Base-by-base conservation (phyloP, 306 rosid species). In the Ormosia emarginata region DNA sequence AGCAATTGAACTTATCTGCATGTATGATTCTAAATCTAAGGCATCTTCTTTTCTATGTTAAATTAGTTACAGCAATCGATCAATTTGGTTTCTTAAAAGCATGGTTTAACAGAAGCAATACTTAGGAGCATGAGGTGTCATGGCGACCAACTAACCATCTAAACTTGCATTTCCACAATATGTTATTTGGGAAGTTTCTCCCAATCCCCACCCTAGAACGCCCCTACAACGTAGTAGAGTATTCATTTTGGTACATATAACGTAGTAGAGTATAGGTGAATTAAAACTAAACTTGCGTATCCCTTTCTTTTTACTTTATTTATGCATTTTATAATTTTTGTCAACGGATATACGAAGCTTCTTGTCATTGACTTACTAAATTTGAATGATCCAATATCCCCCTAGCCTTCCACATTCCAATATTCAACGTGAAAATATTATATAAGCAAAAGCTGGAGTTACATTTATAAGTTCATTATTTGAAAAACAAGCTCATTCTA, bases 351-450 rank as follows among this genome's bases (percentile, higher is more conserved):
- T 8, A 52, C 39, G 76, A 83, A 55, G 52, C 56, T 68, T 81
- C 80, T 37, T 73, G 24, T 6, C 72, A 67, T 87, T 67, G 86
- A 82, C 83, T 34, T 30, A 46, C 56, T 29, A 78, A 53, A 0
- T 30, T 86, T 74, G 46, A 79, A 40, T 47, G 47, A 71, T 55
- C 53, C 47, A 17, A 55, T 34, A 18, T 34, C 9, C 8, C 17
- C 49, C 62, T 69, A 11, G 9, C 40, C 56, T 66, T 84, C 24
- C 15, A 61, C 52, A 59, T 67, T 80, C 74, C 63, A 58, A 67
- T 56, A 30, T 17, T 56, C 68, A 43, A 39, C 24, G 29, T 44
- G 37, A 65, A 74, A 65, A 67, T 47, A 17, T 18, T 75, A 67
- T 59, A 39, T 49, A 70, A 12, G 24, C 44, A 39, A 30, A 61